Percentiles rank a stretch among this genome's conserved stretches.
Evolutionary conservation across 371 early-diverging fungal genomes (phyloP).

Genomic region (Circinella minor): DNA sequence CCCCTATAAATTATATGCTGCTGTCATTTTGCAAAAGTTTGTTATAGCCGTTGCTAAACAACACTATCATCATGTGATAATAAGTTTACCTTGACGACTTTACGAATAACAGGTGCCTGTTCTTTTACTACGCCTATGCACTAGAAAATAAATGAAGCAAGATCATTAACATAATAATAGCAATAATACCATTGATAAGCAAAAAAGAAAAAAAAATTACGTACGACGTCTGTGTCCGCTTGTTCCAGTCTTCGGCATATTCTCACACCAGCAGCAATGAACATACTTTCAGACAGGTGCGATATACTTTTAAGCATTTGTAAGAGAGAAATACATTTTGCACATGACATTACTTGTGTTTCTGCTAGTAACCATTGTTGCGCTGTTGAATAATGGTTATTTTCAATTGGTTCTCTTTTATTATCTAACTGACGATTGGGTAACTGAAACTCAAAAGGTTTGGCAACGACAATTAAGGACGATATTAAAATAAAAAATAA

Average conservation of each 20-base stretch:
- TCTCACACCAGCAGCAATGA: slow-evolving; percentile 33
- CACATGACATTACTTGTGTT: slow-evolving; percentile 32
- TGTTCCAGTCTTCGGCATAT: slow-evolving; percentile 37
- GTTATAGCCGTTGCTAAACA: too few species aligned
- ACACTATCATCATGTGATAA: background rate
- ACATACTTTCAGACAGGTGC: slow-evolving; percentile 37
- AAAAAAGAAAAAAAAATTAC: slow-evolving; percentile 1
- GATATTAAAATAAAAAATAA: background rate
- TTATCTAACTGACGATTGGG: slow-evolving; percentile 11
- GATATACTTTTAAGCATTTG: slow-evolving; percentile 41
- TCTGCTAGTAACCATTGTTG: slow-evolving; percentile 27
- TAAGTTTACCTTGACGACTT: slow-evolving; percentile 42
- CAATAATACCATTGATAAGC: background rate
- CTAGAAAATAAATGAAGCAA: slow-evolving; percentile 22
- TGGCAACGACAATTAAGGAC: slow-evolving; percentile 1
- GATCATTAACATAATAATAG: background rate
- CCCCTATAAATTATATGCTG: too few species aligned
- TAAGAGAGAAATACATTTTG: slow-evolving; percentile 41
- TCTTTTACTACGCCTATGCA: slow-evolving; percentile 54
- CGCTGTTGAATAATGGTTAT: slow-evolving; percentile 20
- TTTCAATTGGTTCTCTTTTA: slow-evolving; percentile 8
- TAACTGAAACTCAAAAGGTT: slow-evolving; percentile 13
- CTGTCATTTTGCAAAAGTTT: too few species aligned
- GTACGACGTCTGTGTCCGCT: slow-evolving; percentile 46
- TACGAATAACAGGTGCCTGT: slow-evolving; percentile 49